Evolutionary conservation across 495 filamentous ascomycete genomes (phyloP).

Genomic region (Daldinia caldariorum): DNA sequence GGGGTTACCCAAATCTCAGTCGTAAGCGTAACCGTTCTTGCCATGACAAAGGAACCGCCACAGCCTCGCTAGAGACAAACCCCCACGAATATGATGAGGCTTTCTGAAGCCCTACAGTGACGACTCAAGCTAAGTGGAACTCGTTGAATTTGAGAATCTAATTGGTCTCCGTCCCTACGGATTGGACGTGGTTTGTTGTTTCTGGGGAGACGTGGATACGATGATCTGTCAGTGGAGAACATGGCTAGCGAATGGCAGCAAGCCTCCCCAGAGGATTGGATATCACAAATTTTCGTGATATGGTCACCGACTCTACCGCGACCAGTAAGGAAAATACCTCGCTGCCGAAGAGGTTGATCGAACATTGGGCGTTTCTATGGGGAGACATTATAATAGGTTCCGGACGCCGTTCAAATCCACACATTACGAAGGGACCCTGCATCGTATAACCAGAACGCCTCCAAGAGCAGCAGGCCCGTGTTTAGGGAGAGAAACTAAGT

Average conservation of each 20-base stretch:
- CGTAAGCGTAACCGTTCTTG: not conserved
- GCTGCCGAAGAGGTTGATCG: not conserved
- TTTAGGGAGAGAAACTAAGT: not conserved
- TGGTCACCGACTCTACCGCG: constrained; percentile 1
- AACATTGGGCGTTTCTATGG: not conserved
- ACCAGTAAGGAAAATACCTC: constrained; percentile 9
- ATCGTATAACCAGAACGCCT: not conserved
- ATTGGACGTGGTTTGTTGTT: constrained; percentile 1
- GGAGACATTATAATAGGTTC: not conserved
- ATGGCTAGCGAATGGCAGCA: not conserved
- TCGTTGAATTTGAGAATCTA: not conserved
- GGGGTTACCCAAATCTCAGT: constrained; percentile 4
- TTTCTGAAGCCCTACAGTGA: constrained; percentile 4
- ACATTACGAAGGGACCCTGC: not conserved
- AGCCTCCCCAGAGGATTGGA: constrained; percentile 7
- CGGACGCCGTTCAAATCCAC: not conserved
- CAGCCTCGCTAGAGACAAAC: constrained; percentile 1
- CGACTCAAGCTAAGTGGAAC: not conserved
- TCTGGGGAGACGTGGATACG: constrained; percentile 1
- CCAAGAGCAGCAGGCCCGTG: not conserved
- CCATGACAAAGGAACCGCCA: not conserved
- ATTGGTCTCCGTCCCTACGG: not conserved
- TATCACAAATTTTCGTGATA: constrained; percentile 5
- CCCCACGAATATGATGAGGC: constrained; percentile 1
- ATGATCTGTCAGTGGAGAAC: constrained; percentile 11